Percentiles rank a stretch among this genome's conserved stretches.
Evolutionary conservation across 768 basidiomycete species (phyloP).

Genomic region (Pilatotrama ljubarskyi): DNA sequence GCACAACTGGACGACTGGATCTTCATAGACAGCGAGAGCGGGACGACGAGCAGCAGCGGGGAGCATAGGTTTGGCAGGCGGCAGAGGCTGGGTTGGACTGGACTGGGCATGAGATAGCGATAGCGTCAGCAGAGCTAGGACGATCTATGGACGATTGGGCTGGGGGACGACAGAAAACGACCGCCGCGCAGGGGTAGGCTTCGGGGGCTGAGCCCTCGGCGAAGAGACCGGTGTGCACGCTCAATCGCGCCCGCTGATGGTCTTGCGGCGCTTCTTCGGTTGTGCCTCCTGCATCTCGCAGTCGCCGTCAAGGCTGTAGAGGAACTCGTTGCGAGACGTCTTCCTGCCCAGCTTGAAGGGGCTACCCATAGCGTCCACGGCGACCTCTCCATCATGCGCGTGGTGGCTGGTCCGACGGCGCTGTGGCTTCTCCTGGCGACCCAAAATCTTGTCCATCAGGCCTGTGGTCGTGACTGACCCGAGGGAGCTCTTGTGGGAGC

Average conservation of each 20-base stretch:
- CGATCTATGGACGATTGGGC: neutral
- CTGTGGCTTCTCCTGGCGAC: slow-evolving; percentile 6
- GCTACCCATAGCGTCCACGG: slow-evolving; percentile 29
- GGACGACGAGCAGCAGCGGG: slow-evolving; percentile 4
- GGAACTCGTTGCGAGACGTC: slow-evolving; percentile 19
- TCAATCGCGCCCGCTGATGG: slow-evolving; percentile 32
- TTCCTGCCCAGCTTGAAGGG: slow-evolving; percentile 20
- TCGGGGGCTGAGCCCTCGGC: neutral
- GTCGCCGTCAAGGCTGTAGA: slow-evolving; percentile 24
- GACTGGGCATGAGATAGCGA: neutral
- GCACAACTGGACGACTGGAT: slow-evolving; percentile 14
- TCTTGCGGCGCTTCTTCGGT: slow-evolving; percentile 51
- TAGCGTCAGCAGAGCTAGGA: neutral
- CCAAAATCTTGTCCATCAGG: slow-evolving; percentile 18
- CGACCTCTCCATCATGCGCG: slow-evolving; percentile 19
- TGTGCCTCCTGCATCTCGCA: slow-evolving; percentile 38
- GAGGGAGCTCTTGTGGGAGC: slow-evolving; percentile 19
- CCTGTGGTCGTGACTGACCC: slow-evolving; percentile 32
- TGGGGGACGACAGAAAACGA: neutral
- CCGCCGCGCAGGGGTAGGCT: neutral
- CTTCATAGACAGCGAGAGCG: slow-evolving; percentile 14
- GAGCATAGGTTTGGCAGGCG: slow-evolving; percentile 1
- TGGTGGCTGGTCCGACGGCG: slow-evolving; percentile 14
- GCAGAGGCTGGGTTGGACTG: too few relatives aligned
- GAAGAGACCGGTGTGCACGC: neutral